Base-by-base conservation (phyloP, 768 basidiomycete genomes). In the Rickenella mellea region DNA sequence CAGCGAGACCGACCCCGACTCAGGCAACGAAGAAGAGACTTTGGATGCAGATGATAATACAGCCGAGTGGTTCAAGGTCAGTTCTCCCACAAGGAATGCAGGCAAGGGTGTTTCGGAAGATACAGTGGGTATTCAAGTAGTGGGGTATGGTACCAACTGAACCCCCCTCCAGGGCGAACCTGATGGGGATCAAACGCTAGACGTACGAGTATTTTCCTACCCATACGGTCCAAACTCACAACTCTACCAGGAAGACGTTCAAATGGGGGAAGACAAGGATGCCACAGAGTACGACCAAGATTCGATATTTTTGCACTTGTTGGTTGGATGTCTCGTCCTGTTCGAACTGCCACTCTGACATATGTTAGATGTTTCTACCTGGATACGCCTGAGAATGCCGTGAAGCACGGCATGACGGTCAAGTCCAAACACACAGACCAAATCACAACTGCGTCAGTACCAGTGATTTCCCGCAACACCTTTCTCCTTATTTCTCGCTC, bases 271-370 rank as follows among this genome's bases (percentile, higher is more conserved):
- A 52, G 70, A 64, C 22, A 69, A 76, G 0, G 59, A 60, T 20
- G 84, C 76, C 2, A 79, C 74, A 69, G 78, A 83, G 48, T 93
- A 94, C 45, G 89, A 94, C 58, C 68, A 76, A 33, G 74, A 78
- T 19, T 62, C 67, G 48, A 87, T 93, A 40, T 94, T 96, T 64
- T 78, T 60, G 51, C 88, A 96, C 63, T 59, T 93, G 84, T 89
- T 47, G 45, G 82, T 67, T 2, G 7, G 22, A 17, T 21, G 17
- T 17, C n/a, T 29, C 14, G 19, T 27, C 11, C 25, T 31, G 27
- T n/a, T 20, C 41, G 12, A n/a, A 45, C 29, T 41, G 45, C 27
- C 27, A 40, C 38, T 21, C 26, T 46, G 27, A 40, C 37, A 14
- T 17, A 1, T 21, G 31, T 4, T 41, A 92, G 89, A 48, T 79